Conservation (phyloP, 306 rosid species). For the Clitoria ternatea region DNA sequence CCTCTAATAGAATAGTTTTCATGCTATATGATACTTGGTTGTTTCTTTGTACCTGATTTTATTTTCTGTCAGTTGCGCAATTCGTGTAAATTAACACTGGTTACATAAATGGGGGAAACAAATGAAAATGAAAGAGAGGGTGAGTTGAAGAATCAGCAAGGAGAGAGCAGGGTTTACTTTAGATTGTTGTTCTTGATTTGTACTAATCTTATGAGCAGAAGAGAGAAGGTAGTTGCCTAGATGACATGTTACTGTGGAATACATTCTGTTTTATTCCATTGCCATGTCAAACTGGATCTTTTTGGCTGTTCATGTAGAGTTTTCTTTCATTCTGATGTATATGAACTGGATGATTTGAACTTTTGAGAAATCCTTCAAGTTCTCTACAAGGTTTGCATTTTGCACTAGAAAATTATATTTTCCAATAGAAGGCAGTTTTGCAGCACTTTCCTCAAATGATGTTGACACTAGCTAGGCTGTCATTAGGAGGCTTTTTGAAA, state of each 20-base stretch:
- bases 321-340: background rate
- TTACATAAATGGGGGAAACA: background rate
- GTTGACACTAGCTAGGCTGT: constrained; percentile 1
- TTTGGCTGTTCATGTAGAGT: background rate
- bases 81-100: background rate
- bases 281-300: background rate
- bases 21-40: background rate
- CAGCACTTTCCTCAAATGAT: background rate
- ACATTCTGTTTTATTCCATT: constrained; percentile 3
- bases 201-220: background rate
- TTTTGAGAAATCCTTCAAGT: background rate
- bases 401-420: background rate
- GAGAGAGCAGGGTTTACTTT: constrained; percentile 1
- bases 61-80: constrained; percentile 10
- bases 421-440: background rate
- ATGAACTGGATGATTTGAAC: background rate
- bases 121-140: background rate
- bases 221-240: background rate
- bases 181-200: constrained; percentile 9
- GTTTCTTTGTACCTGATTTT: constrained; percentile 9
- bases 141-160: background rate
- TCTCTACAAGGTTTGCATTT: background rate
- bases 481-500: constrained; percentile 4
- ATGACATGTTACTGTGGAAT: constrained; percentile 6
- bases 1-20: background rate